Percentiles rank a stretch among this genome's conserved stretches.
These are phyloP conservation scores for Termitomyces sp. DNA, from an alignment of 768 basidiomycete genomes.

Conservation along the genomic window DNA sequence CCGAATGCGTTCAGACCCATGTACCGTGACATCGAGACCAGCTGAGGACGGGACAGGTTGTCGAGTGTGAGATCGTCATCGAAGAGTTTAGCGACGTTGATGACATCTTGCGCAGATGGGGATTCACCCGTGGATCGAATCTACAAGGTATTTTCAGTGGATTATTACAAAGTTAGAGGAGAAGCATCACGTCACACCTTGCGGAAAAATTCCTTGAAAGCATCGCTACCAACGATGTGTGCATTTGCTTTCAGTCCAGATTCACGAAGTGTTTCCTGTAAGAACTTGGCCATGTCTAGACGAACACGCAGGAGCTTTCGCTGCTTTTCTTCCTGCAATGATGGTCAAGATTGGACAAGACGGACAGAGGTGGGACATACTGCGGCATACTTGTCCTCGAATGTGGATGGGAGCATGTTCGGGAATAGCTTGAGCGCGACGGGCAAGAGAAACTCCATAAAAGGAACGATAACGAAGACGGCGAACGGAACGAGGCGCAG, in stretches of 20 bases:
- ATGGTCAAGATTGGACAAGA: neutral
- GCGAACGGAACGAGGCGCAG: slow-evolving; percentile 92
- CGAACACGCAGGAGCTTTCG: slow-evolving; percentile 92
- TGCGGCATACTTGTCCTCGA: slow-evolving; percentile 94
- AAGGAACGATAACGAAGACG: slow-evolving; percentile 92
- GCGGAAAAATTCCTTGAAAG: slow-evolving; percentile 99
- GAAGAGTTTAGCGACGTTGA: slow-evolving; percentile 94
- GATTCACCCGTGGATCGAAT: slow-evolving; percentile 93
- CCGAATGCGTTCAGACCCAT: slow-evolving; percentile 99
- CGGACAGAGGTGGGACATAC: slow-evolving; percentile 29
- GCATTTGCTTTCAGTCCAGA: slow-evolving; percentile 88
- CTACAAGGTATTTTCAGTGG: slow-evolving; percentile 24
- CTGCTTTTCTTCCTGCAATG: slow-evolving; percentile 87
- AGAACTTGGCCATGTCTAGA: slow-evolving; percentile 98
- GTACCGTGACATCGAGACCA: slow-evolving; percentile 95
- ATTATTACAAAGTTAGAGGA: neutral
- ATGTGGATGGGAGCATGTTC: slow-evolving; percentile 97
- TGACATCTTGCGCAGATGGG: slow-evolving; percentile 82
- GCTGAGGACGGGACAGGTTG: slow-evolving; percentile 96
- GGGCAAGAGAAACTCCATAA: slow-evolving; percentile 96
- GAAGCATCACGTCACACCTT: slow-evolving; percentile 49
- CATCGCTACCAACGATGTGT: slow-evolving; percentile 90
- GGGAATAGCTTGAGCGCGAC: slow-evolving; percentile 97
- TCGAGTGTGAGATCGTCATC: slow-evolving; percentile 97
- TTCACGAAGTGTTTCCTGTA: slow-evolving; percentile 95